Conservation (phyloP, 192 early-diverging fungal genomes). For the Coemansia sp. region DNA sequence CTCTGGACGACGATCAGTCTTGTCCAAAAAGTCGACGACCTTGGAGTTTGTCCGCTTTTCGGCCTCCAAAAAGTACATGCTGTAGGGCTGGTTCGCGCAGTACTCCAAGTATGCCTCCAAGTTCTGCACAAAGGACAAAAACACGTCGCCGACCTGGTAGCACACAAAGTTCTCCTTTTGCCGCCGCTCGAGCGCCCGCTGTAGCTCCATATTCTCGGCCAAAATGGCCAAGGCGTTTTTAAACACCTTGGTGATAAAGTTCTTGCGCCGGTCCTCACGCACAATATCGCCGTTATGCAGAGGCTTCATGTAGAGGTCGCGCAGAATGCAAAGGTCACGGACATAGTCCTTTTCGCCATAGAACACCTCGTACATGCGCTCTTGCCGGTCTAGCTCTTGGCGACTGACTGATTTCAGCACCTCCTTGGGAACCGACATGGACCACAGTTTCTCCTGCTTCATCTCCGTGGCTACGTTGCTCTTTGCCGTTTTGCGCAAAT, state of each 20-base stretch:
- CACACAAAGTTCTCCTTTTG: slow-evolving; percentile 72
- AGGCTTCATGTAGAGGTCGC: slow-evolving; percentile 73
- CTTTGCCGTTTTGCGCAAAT: slow-evolving; percentile 50
- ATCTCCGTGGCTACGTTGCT: slow-evolving; percentile 50
- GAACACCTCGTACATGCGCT: slow-evolving; percentile 90
- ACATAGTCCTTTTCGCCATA: slow-evolving; percentile 92
- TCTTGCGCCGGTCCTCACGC: slow-evolving; percentile 57
- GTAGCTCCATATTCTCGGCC: slow-evolving; percentile 61
- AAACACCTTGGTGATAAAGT: slow-evolving; percentile 80
- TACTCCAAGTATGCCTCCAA: slow-evolving; percentile 84
- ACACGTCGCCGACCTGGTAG: slow-evolving; percentile 81
- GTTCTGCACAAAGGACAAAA: slow-evolving; percentile 66
- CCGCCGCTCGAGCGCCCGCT: slow-evolving; percentile 60
- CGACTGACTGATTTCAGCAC: slow-evolving; percentile 69
- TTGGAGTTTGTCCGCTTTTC: slow-evolving; percentile 67
- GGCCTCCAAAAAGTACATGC: slow-evolving; percentile 77
- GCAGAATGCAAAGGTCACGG: slow-evolving; percentile 76
- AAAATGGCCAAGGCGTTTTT: slow-evolving; percentile 70
- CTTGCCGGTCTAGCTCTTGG: slow-evolving; percentile 84
- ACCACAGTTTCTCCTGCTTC: slow-evolving; percentile 80
- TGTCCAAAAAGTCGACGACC: slow-evolving; percentile 78
- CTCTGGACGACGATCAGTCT: slow-evolving; percentile 72
- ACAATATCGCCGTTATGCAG: slow-evolving; percentile 67
- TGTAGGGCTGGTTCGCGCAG: slow-evolving; percentile 81
- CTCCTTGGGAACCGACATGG: slow-evolving; percentile 72